A percentile compares a stretch with the other conserved stretches of the same genome.
Conservation (phyloP, 2,329 filamentous ascomycete genomes). For the Huntiella bhutanensis region DNA sequence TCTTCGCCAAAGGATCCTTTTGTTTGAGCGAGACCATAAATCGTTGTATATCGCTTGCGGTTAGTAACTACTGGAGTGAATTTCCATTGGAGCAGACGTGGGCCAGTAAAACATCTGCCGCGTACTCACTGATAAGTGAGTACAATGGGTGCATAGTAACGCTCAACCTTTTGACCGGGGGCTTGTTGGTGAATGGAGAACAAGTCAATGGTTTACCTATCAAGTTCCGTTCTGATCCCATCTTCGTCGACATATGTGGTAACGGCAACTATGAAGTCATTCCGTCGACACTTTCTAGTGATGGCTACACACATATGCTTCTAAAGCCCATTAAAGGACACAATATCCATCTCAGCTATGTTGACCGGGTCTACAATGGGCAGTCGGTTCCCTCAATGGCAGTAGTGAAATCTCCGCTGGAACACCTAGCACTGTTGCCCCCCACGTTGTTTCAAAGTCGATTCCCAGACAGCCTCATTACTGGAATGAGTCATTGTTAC, state of each 20-base stretch:
- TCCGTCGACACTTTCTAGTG: conserved; percentile 18
- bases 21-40: too few relatives aligned
- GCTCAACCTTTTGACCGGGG: conserved; percentile 31
- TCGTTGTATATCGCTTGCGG: not conserved
- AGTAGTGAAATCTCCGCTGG: too few relatives aligned
- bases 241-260: conserved; percentile 27
- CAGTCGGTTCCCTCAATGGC: too few relatives aligned
- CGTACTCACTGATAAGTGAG: too few relatives aligned
- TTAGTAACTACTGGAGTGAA: not conserved
- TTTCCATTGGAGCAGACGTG: too few relatives aligned
- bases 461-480: conserved; percentile 21
- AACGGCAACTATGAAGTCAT: conserved; percentile 23
- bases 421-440: conserved; percentile 19
- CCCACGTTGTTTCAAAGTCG: conserved; percentile 13
- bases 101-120: too few relatives aligned
- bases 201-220: conserved; percentile 28
- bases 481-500: conserved; percentile 29
- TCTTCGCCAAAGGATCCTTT: too few relatives aligned
- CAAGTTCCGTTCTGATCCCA: conserved; percentile 22
- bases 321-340: conserved; percentile 15
- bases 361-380: too few relatives aligned
- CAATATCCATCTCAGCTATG: conserved; percentile 19
- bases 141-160: not conserved
- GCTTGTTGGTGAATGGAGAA: conserved; percentile 31
- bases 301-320: conserved; percentile 17